Percentiles rank a stretch among this genome's conserved stretches.
These are phyloP conservation scores for Russula earlei DNA, from an alignment of 768 basidiomycete species.

Conservation along the genomic window DNA sequence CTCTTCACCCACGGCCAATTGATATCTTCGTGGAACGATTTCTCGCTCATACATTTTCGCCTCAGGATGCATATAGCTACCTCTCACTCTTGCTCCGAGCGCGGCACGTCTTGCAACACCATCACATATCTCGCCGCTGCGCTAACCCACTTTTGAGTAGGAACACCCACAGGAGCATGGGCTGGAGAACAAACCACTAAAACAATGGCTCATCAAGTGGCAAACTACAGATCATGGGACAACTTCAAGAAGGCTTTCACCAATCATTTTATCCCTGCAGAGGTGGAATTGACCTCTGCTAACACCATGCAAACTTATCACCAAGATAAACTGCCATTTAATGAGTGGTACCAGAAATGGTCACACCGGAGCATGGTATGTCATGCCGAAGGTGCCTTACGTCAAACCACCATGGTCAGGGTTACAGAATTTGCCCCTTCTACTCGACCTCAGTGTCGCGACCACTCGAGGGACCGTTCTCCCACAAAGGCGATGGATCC, in stretches of 20 bases:
- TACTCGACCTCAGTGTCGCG: neutral
- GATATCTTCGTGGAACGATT: slow-evolving; percentile 2
- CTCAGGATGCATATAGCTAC: neutral
- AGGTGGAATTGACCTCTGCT: no score
- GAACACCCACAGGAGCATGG: no score
- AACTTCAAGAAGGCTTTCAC: no score
- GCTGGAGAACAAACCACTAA: no score
- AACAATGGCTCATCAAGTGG: no score
- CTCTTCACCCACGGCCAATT: neutral
- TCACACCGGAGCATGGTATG: neutral
- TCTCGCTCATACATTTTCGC: neutral
- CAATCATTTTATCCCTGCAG: no score
- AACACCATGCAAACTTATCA: no score
- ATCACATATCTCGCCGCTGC: no score
- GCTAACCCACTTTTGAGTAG: no score
- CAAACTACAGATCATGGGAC: no score
- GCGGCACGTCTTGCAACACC: neutral
- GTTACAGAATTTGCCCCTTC: neutral
- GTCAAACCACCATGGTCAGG: neutral
- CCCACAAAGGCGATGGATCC: slow-evolving; percentile 7
- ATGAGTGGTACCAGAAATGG: no score
- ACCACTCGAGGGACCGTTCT: neutral
- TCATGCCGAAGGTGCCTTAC: neutral
- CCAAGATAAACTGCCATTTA: no score
- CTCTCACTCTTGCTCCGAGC: neutral